phyloP scores from a whole-genome alignment of 768 basidiomycete genomes.

The Trametes cinnabarina region DNA sequence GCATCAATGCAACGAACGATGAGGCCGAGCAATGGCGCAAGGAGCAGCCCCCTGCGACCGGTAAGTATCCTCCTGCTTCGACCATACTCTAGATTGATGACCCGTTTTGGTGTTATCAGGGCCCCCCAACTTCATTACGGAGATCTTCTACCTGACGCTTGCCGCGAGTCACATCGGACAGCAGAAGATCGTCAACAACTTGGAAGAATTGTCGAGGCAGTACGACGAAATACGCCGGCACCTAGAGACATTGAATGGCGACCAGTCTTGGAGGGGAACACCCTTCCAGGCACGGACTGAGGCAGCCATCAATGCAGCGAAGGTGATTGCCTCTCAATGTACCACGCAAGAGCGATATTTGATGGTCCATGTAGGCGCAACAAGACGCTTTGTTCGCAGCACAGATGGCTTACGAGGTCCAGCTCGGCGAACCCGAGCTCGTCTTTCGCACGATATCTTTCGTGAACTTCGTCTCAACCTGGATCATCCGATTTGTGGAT shows the following conservation, averaged over 20 bases:
- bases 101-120: too few relatives aligned
- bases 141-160: constrained; percentile 87
- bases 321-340: constrained; percentile 43
- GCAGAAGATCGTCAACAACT: constrained; percentile 74
- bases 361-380: constrained; percentile 48
- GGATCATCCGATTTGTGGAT: constrained; percentile 90
- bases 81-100: too few relatives aligned
- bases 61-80: constrained; percentile 31
- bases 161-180: constrained; percentile 90
- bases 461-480: constrained; percentile 87
- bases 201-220: constrained; percentile 71
- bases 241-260: constrained; percentile 69
- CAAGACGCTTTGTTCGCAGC: constrained; percentile 67
- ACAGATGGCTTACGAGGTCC: constrained; percentile 79
- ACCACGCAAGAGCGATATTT: neutral
- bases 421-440: constrained; percentile 84
- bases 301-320: constrained; percentile 71
- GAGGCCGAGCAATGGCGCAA: constrained; percentile 77
- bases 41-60: constrained; percentile 42
- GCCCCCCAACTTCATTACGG: constrained; percentile 88
- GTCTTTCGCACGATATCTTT: constrained; percentile 77
- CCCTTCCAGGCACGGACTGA: constrained; percentile 77
- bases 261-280: constrained; percentile 81
- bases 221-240: constrained; percentile 75
- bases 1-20: constrained; percentile 88